Conservation (phyloP, 1,284 basidiomycete species). For the Cryptococcus sp. region DNA sequence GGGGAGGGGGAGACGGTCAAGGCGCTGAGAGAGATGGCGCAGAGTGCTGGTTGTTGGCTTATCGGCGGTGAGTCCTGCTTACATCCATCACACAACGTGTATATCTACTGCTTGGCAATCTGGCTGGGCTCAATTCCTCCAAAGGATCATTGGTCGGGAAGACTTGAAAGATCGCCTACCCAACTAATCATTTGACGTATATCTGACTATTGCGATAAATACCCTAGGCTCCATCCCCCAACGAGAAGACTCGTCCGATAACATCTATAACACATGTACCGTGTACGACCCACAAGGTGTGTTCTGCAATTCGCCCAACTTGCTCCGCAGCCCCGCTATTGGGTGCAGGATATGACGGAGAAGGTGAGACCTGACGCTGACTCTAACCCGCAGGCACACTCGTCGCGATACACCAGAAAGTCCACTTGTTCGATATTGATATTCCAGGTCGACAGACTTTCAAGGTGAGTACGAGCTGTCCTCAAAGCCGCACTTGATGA, state of each 20-base stretch:
- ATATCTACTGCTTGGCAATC: not conserved
- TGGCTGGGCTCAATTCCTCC: not conserved
- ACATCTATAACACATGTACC: constrained; percentile 89
- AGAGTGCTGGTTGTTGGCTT: constrained; percentile 78
- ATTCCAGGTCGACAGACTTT: constrained; percentile 96
- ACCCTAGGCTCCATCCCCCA: constrained; percentile 83
- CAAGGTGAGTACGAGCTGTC: constrained; percentile 62
- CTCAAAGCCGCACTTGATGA: not conserved
- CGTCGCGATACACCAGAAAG: constrained; percentile 85
- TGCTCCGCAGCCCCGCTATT: not conserved
- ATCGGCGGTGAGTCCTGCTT: constrained; percentile 70
- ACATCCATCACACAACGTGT: not conserved
- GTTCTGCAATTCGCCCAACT: constrained; percentile 12
- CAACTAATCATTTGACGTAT: too few relatives aligned
- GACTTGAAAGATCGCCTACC: too few relatives aligned
- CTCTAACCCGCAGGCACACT: constrained; percentile 67
- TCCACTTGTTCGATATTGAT: constrained; percentile 98
- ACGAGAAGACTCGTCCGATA: constrained; percentile 62
- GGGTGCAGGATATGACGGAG: too few relatives aligned
- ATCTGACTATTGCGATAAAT: too few relatives aligned
- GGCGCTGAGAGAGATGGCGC: constrained; percentile 80
- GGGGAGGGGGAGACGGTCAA: constrained; percentile 68
- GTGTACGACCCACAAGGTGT: constrained; percentile 83
- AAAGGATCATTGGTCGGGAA: too few relatives aligned
- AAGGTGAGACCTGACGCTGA: not conserved